Percentiles rank a stretch among this genome's conserved stretches.
These are phyloP conservation scores for Brassica hybrid DNA, from an alignment of 441 rosid genomes.

Conservation along the genomic window DNA sequence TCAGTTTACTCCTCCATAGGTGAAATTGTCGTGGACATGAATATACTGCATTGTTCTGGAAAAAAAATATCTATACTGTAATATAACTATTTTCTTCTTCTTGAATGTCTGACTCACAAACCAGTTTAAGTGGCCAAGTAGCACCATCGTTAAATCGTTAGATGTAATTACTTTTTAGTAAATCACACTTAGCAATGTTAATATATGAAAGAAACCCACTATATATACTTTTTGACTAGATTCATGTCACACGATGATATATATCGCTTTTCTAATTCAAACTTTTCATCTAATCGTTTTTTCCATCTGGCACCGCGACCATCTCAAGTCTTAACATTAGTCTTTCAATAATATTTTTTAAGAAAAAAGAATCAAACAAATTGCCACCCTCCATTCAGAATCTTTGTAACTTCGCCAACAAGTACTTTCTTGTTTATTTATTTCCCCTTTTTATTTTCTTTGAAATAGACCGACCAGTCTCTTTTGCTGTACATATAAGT, in stretches of 20 bases:
- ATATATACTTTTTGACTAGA: not conserved
- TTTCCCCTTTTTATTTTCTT: not conserved
- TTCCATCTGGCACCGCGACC: not conserved
- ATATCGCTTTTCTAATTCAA: not conserved
- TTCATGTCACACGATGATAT: constrained; percentile 1
- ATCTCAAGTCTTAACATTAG: not conserved
- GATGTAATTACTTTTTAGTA: not conserved
- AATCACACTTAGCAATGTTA: not conserved
- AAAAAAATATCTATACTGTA: not conserved
- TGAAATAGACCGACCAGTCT: constrained; percentile 22
- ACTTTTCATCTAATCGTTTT: not conserved
- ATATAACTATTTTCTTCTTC: not conserved
- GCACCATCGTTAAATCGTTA: not conserved
- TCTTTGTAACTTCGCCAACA: constrained; percentile 20
- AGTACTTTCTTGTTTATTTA: constrained; percentile 14
- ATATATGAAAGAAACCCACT: not conserved
- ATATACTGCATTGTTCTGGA: not conserved
- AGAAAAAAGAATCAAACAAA: not conserved
- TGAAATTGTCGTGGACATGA: not conserved
- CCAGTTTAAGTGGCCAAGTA: not conserved
- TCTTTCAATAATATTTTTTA: not conserved
- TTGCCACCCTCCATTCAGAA: constrained; percentile 18
- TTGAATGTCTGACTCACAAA: not conserved
- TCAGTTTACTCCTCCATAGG: not conserved
- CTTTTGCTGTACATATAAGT: constrained; percentile 15